Conservation (phyloP, 164 flowering plant genomes). For the Umbilicus rupestris region DNA sequence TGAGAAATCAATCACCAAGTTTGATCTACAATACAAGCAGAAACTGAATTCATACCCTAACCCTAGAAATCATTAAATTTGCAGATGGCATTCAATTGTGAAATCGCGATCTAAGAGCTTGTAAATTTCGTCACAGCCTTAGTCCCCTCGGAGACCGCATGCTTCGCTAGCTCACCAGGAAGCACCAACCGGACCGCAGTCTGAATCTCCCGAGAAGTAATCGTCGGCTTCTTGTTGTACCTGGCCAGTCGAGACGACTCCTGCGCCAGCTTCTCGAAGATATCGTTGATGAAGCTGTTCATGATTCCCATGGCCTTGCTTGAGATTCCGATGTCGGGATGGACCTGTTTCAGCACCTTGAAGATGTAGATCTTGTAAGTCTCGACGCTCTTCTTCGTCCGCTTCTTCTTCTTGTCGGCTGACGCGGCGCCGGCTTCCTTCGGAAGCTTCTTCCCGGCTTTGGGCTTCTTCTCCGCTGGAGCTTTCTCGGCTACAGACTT, state of each 20-base stretch:
- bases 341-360: constrained; percentile 1
- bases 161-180: background rate
- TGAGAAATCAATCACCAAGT: too few species aligned
- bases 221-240: constrained; percentile 1
- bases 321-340: constrained; percentile 2
- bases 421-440: background rate
- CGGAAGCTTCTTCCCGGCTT: background rate
- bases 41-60: background rate
- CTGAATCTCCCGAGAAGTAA: background rate
- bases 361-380: constrained; percentile 5
- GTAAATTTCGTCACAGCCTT: constrained; percentile 1
- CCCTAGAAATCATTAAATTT: background rate
- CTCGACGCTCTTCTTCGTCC: background rate
- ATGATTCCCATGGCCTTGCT: background rate
- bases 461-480: background rate
- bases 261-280: background rate
- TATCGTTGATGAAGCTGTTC: constrained; percentile 2
- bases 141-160: background rate
- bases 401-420: constrained; percentile 1
- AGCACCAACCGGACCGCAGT: background rate
- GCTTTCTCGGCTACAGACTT: background rate
- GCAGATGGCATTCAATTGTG: too few species aligned
- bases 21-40: background rate
- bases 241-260: background rate
- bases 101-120: background rate